A percentile compares a stretch with the other conserved stretches of the same genome.
These are phyloP conservation scores for Russula foetens DNA, from an alignment of 768 basidiomycete genomes.

Conservation along the genomic window DNA sequence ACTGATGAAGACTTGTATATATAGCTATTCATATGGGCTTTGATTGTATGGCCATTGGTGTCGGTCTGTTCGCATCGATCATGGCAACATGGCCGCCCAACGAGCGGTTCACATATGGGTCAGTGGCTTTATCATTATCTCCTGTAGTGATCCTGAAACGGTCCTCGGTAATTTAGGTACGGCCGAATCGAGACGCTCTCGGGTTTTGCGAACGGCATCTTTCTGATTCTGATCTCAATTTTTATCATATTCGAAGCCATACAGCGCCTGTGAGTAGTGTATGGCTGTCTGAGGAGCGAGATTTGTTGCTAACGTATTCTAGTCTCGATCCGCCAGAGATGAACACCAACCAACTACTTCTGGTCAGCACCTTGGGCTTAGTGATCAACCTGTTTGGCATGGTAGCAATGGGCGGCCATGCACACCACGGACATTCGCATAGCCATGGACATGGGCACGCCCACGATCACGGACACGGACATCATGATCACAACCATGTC, in stretches of 20 bases:
- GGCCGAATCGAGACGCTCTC: constrained; percentile 95
- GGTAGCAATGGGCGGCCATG: constrained; percentile 97
- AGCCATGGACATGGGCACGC: constrained; percentile 28
- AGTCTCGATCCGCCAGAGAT: constrained; percentile 95
- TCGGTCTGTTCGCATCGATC: constrained; percentile 91
- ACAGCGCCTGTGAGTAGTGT: constrained; percentile 65
- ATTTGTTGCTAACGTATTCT: not conserved
- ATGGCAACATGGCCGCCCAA: constrained; percentile 99
- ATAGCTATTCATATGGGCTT: constrained; percentile 99
- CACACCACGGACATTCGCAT: constrained; percentile 65
- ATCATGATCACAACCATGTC: constrained; percentile 8
- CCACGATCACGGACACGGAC: constrained; percentile 25
- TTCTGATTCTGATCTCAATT: constrained; percentile 87
- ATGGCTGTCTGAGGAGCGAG: not conserved
- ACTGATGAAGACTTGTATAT: not conserved
- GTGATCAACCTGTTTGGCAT: constrained; percentile 96
- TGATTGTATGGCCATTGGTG: constrained; percentile 94
- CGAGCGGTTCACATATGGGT: constrained; percentile 94
- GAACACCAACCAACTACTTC: constrained; percentile 87
- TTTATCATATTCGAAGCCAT: constrained; percentile 99
- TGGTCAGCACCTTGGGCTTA: constrained; percentile 84
- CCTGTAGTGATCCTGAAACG: not conserved
- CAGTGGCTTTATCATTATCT: constrained; percentile 20
- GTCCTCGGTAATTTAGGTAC: constrained; percentile 44
- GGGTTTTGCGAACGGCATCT: constrained; percentile 96